phyloP scores from a whole-genome alignment of 768 basidiomycete species.

The Hericium erinaceus region DNA sequence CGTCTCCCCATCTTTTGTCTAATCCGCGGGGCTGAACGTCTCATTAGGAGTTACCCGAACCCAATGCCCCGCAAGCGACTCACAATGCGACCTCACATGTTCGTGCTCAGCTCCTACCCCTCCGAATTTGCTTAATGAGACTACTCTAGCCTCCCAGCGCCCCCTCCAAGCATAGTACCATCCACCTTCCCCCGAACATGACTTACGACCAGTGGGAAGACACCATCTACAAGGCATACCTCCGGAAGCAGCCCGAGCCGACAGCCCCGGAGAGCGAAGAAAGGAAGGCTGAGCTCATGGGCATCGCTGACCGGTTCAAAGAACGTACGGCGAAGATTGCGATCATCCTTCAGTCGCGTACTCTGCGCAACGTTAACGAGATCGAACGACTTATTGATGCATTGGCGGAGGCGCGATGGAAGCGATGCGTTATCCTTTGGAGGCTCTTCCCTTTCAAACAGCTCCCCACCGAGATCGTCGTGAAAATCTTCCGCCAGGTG shows the following conservation, averaged over 20 bases:
- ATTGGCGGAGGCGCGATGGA: slow-evolving; percentile 3
- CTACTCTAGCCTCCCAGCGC: too few relatives aligned
- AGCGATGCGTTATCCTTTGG: slow-evolving; percentile 22
- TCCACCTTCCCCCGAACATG: too few relatives aligned
- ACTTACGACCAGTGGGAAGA: not conserved
- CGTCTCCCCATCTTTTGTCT: too few relatives aligned
- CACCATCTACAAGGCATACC: not conserved
- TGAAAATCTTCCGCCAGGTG: slow-evolving; percentile 52
- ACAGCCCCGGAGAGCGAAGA: not conserved
- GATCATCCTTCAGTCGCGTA: not conserved
- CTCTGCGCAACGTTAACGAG: not conserved
- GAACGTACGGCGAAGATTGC: not conserved
- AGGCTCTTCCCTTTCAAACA: slow-evolving; percentile 46
- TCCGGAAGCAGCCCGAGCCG: slow-evolving; percentile 8
- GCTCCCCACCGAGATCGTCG: slow-evolving; percentile 57
- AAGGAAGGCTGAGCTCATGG: not conserved
- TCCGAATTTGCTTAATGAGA: too few relatives aligned
- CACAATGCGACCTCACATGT: too few relatives aligned
- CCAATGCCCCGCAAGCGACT: too few relatives aligned
- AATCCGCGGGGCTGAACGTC: too few relatives aligned
- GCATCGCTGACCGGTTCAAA: not conserved
- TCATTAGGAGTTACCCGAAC: too few relatives aligned
- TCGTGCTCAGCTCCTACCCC: too few relatives aligned
- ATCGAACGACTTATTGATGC: not conserved
- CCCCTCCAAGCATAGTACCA: too few relatives aligned